These are phyloP conservation scores for Hansenula lynferdii DNA, from an alignment of 1,139 yeast species.

Conservation along the genomic window DNA sequence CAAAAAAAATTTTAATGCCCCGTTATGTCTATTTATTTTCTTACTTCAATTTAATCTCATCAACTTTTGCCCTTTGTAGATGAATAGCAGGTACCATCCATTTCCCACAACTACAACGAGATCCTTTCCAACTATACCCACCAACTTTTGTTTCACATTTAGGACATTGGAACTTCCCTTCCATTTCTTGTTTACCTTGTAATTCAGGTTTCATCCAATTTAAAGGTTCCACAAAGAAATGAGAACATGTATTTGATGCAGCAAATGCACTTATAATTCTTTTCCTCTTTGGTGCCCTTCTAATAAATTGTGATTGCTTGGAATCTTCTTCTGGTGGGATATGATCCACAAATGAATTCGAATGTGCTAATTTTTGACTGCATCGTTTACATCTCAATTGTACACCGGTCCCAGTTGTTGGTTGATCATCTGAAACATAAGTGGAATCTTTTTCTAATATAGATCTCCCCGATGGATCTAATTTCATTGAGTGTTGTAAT, in stretches of 20 bases:
- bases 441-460: constrained; percentile 27
- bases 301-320: constrained; percentile 57
- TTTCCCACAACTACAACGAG: constrained; percentile 88
- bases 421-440: constrained; percentile 21
- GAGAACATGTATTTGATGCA: constrained; percentile 69
- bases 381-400: constrained; percentile 68
- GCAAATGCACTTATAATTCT: constrained; percentile 50
- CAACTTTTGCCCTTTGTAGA: constrained; percentile 76
- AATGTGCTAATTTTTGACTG: constrained; percentile 45
- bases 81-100: constrained; percentile 96
- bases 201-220: constrained; percentile 87
- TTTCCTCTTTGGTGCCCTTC: constrained; percentile 55
- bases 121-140: constrained; percentile 92
- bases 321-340: constrained; percentile 55
- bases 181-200: constrained; percentile 55
- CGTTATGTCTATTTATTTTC: too few species aligned
- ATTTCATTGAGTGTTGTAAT: constrained; percentile 31
- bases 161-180: constrained; percentile 84
- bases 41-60: constrained; percentile 39
- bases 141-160: constrained; percentile 83
- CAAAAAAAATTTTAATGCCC: background rate
- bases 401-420: constrained; percentile 18
- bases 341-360: constrained; percentile 52
- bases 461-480: constrained; percentile 29
- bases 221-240: constrained; percentile 80